Conservation (phyloP, 2,329 filamentous ascomycete genomes). For the Phialophora chinensis region DNA sequence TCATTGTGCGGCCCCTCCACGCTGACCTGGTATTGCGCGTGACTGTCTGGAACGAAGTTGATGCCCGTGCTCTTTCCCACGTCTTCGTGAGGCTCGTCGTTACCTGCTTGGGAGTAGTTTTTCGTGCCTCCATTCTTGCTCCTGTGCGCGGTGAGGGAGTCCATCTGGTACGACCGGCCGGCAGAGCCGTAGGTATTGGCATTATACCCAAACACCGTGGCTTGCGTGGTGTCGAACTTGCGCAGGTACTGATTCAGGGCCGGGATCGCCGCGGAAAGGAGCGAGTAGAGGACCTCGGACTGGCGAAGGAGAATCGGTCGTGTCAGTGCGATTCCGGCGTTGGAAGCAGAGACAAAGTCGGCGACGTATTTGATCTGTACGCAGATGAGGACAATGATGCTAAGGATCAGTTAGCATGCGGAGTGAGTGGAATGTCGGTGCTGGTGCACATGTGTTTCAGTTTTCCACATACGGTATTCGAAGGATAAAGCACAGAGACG, state of each 20-base stretch:
- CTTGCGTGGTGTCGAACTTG: constrained; percentile 30
- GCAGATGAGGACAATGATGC: constrained; percentile 30
- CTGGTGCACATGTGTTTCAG: constrained; percentile 52
- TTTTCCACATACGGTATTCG: constrained; percentile 75
- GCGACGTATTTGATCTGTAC: constrained; percentile 30
- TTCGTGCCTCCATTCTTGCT: constrained; percentile 13
- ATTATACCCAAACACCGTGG: constrained; percentile 26
- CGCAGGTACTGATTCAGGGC: constrained; percentile 33
- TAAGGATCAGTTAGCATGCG: constrained; percentile 19
- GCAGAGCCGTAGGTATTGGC: constrained; percentile 13
- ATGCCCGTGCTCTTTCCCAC: constrained; percentile 19
- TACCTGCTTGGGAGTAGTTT: neutral
- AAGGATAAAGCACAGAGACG: constrained; percentile 74
- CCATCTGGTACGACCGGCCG: constrained; percentile 23
- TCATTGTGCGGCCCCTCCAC: constrained; percentile 19
- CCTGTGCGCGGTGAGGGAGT: constrained; percentile 8
- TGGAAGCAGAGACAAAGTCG: constrained; percentile 17
- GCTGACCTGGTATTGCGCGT: constrained; percentile 16
- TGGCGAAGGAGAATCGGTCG: constrained; percentile 28
- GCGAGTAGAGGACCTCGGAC: constrained; percentile 29
- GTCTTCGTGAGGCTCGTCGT: constrained; percentile 6
- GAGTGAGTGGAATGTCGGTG: too few relatives aligned
- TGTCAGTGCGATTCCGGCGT: constrained; percentile 29
- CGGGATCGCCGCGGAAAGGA: constrained; percentile 31
- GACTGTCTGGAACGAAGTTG: neutral